A percentile compares a stretch with the other conserved stretches of the same genome.
phyloP scores from a whole-genome alignment of 2,329 filamentous ascomycete genomes.

The Epichloe uncinata region DNA sequence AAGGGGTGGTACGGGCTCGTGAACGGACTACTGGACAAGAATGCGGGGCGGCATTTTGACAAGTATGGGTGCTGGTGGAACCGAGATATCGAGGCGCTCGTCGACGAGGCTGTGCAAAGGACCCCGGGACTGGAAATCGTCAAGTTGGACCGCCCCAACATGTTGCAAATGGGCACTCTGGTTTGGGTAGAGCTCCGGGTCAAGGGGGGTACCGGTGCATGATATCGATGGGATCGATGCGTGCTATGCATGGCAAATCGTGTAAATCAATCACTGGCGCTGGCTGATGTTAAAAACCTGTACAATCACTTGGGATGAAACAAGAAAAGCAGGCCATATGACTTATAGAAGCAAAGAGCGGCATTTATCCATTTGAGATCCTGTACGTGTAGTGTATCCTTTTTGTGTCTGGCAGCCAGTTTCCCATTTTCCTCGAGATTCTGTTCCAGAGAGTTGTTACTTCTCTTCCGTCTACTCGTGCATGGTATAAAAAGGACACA shows the following conservation, averaged over 20 bases:
- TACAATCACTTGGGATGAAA: not conserved
- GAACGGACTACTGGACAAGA: constrained; percentile 42
- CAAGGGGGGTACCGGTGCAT: not conserved
- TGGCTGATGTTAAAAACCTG: not conserved
- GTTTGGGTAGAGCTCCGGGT: constrained; percentile 42
- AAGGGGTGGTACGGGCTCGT: constrained; percentile 40
- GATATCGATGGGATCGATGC: not conserved
- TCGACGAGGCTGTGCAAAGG: constrained; percentile 32
- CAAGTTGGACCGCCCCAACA: constrained; percentile 35
- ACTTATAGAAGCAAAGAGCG: constrained; percentile 6
- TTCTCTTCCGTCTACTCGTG: constrained; percentile 9
- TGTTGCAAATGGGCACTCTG: constrained; percentile 43
- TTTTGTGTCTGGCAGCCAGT: not conserved
- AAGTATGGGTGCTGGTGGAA: constrained; percentile 59
- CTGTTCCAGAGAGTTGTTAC: not conserved
- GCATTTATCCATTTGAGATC: not conserved
- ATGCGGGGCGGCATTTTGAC: constrained; percentile 40
- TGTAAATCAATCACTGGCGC: not conserved
- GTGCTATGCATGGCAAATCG: not conserved
- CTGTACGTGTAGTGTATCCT: not conserved
- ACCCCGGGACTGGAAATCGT: constrained; percentile 45
- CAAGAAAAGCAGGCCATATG: not conserved
- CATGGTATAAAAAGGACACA: constrained; percentile 9
- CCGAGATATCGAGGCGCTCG: constrained; percentile 43
- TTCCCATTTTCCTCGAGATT: not conserved